Evolutionary conservation across 345 rosid species (phyloP).

Genomic region (Eucalyptus cloeziana): DNA sequence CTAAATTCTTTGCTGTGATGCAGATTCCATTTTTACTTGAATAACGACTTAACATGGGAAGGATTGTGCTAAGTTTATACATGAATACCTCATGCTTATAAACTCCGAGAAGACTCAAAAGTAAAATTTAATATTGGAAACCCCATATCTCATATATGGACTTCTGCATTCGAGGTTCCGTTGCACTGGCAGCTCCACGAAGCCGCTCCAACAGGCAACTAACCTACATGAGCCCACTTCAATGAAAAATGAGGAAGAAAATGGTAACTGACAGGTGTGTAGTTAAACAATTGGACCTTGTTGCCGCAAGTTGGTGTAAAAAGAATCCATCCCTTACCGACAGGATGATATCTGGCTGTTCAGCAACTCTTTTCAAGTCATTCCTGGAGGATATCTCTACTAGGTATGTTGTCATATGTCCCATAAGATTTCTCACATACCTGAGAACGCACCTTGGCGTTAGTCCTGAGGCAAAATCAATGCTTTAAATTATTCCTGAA

Average conservation of each 20-base stretch:
- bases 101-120: conserved; percentile 74
- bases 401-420: conserved; percentile 59
- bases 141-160: conserved; percentile 93
- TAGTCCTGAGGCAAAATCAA: neutral
- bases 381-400: conserved; percentile 61
- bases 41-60: neutral
- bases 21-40: neutral
- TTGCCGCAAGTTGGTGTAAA: neutral
- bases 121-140: conserved; percentile 55
- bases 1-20: neutral
- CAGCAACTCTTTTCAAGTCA: conserved; percentile 67
- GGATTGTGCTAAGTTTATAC: neutral
- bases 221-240: conserved; percentile 36
- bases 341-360: conserved; percentile 76
- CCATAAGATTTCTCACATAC: conserved; percentile 73
- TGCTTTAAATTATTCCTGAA: neutral
- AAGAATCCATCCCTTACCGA: conserved; percentile 33
- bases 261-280: neutral
- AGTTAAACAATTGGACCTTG: neutral
- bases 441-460: conserved; percentile 24
- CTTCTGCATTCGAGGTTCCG: conserved; percentile 88
- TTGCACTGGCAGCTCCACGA: conserved; percentile 92
- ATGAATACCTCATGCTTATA: conserved; percentile 84
- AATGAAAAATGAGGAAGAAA: neutral
- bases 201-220: conserved; percentile 84